phyloP scores from a whole-genome alignment of 352 stramenopile species.

The Globisporangium cederbergense region DNA sequence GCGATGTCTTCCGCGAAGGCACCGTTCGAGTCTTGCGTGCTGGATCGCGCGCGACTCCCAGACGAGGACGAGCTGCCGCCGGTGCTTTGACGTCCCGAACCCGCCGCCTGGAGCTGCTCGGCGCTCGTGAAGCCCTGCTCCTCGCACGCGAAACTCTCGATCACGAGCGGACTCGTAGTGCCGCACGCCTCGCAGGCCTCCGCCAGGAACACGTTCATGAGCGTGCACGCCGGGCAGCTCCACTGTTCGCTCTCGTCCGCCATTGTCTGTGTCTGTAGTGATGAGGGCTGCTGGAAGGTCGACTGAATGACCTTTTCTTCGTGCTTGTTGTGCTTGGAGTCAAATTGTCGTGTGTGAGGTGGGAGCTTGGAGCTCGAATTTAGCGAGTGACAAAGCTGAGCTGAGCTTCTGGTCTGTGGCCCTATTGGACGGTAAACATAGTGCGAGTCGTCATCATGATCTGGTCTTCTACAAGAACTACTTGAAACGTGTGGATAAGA shows the following conservation, averaged over 20 bases:
- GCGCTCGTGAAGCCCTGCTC: constrained; percentile 19
- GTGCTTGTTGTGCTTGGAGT: not conserved
- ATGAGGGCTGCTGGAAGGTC: not conserved
- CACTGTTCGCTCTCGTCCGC: constrained; percentile 33
- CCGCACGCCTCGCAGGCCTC: constrained; percentile 61
- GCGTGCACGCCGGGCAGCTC: constrained; percentile 52
- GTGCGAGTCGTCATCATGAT: not conserved
- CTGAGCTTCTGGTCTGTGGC: not conserved
- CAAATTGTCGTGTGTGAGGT: not conserved
- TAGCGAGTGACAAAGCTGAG: no score
- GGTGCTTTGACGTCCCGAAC: not conserved
- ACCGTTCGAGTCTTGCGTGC: constrained; percentile 37
- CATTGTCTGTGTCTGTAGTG: constrained; percentile 10
- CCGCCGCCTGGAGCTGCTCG: not conserved
- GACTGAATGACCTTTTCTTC: not conserved
- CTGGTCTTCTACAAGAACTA: not conserved
- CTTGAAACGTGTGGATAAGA: not conserved
- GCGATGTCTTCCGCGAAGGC: constrained; percentile 30
- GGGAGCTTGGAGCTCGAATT: no score
- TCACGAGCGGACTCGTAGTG: constrained; percentile 62
- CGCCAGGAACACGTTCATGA: constrained; percentile 55
- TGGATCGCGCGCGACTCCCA: constrained; percentile 18
- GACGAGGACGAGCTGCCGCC: not conserved
- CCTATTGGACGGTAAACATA: not conserved
- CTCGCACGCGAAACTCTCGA: constrained; percentile 53